Conservation (phyloP, 83 land plant genomes). For the Diphasiastrum complanatum region DNA sequence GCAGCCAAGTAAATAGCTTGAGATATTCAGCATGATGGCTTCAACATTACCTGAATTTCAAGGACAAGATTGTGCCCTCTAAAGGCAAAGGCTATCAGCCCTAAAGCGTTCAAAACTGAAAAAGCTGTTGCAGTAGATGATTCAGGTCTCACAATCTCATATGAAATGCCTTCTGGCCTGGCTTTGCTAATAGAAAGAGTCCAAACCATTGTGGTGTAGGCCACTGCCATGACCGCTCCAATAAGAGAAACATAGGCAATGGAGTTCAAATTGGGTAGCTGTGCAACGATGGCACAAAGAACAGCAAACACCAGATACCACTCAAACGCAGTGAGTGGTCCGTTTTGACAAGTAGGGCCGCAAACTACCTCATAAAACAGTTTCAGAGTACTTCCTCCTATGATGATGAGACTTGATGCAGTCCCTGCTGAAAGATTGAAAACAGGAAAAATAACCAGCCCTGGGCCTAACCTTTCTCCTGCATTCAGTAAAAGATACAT, state of each 20-base stretch:
- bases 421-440: conserved; percentile 11
- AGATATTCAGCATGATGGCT: no score
- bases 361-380: not conserved
- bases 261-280: conserved; percentile 15
- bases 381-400: no score
- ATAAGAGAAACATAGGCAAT: conserved; percentile 6
- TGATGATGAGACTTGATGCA: conserved; percentile 4
- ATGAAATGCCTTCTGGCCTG: conserved; percentile 6
- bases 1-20: no score
- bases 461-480: conserved; percentile 6
- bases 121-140: not conserved
- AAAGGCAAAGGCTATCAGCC: conserved; percentile 7
- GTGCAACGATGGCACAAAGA: conserved; percentile 1
- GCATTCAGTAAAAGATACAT: not conserved
- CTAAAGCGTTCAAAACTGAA: conserved; percentile 9
- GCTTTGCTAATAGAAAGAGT: conserved; percentile 5
- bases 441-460: conserved; percentile 4
- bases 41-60: conserved; percentile 11
- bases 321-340: not conserved
- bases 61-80: conserved; percentile 14
- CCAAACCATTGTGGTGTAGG: conserved; percentile 13
- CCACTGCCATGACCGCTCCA: conserved; percentile 12
- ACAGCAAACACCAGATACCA: conserved; percentile 9
- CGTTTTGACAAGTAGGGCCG: not conserved
- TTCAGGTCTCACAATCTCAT: conserved; percentile 5